phyloP scores from a whole-genome alignment of 1,284 basidiomycete genomes.

The Ustilago cynodontis region DNA sequence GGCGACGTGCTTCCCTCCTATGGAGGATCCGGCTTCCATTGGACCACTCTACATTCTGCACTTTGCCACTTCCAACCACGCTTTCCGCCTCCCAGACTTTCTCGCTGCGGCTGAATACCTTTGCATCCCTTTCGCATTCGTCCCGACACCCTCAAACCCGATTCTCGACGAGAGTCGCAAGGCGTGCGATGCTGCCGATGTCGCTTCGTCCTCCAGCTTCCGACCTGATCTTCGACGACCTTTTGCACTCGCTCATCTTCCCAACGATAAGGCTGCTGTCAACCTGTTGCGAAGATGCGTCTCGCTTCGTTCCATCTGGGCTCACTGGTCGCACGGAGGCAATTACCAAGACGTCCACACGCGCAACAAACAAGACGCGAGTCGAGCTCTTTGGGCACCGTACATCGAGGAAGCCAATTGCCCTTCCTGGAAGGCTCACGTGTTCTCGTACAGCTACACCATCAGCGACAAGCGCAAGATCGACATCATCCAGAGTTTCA shows the following conservation, averaged over 20 bases:
- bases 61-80: constrained; percentile 57
- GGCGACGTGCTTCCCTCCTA: constrained; percentile 34
- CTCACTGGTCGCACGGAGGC: constrained; percentile 65
- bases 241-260: constrained; percentile 57
- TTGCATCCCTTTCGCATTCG: constrained; percentile 55
- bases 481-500: constrained; percentile 82
- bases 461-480: constrained; percentile 49
- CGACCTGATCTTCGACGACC: constrained; percentile 52
- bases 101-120: constrained; percentile 58
- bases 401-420: constrained; percentile 34
- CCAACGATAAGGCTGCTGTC: constrained; percentile 76
- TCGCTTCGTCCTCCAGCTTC: constrained; percentile 35
- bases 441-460: constrained; percentile 60
- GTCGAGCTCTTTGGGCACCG: constrained; percentile 24
- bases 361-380: constrained; percentile 41
- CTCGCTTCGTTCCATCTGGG: constrained; percentile 79
- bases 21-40: constrained; percentile 44
- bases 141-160: constrained; percentile 50
- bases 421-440: constrained; percentile 61
- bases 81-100: constrained; percentile 65
- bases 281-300: constrained; percentile 84
- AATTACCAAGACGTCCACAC: constrained; percentile 62
- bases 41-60: constrained; percentile 63
- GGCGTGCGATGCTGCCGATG: constrained; percentile 17
- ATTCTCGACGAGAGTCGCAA: constrained; percentile 40